Evolutionary conservation across 129 eudicot species (phyloP).

Genomic region (Scalesia atractyloides): DNA sequence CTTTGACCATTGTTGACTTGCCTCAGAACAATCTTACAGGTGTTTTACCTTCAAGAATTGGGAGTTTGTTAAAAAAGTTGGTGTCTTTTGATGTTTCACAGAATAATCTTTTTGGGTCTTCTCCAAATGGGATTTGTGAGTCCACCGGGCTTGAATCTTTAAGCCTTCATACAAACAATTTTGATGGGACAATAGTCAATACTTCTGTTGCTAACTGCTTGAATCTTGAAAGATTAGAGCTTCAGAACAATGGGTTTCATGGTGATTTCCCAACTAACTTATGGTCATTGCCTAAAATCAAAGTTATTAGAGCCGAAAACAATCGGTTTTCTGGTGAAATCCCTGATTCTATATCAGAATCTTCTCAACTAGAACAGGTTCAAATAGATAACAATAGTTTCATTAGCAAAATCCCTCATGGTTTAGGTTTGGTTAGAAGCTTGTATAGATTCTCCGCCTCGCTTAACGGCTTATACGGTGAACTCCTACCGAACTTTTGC

Average conservation of each 20-base stretch:
- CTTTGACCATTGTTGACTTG: slow-evolving; percentile 60
- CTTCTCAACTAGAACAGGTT: slow-evolving; percentile 85
- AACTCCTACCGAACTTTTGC: slow-evolving; percentile 77
- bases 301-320: slow-evolving; percentile 87
- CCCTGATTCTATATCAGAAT: slow-evolving; percentile 68
- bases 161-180: slow-evolving; percentile 65
- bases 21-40: slow-evolving; percentile 88
- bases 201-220: slow-evolving; percentile 46
- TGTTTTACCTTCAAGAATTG: slow-evolving; percentile 49
- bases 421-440: slow-evolving; percentile 68
- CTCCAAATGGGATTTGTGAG: slow-evolving; percentile 72
- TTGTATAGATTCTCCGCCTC: slow-evolving; percentile 93
- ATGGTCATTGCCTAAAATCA: slow-evolving; percentile 85
- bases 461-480: slow-evolving; percentile 69
- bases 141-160: slow-evolving; percentile 52
- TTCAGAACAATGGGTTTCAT: slow-evolving; percentile 77
- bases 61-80: slow-evolving; percentile 49
- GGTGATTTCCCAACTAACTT: slow-evolving; percentile 72
- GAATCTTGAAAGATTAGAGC: slow-evolving; percentile 79
- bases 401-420: slow-evolving; percentile 62
- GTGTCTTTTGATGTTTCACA: slow-evolving; percentile 81
- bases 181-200: slow-evolving; percentile 62
- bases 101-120: slow-evolving; percentile 72
- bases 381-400: slow-evolving; percentile 95
- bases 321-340: slow-evolving; percentile 76